Conservation (phyloP, 2,329 filamentous ascomycete species). For the Chrysoporthe austroafricana region DNA sequence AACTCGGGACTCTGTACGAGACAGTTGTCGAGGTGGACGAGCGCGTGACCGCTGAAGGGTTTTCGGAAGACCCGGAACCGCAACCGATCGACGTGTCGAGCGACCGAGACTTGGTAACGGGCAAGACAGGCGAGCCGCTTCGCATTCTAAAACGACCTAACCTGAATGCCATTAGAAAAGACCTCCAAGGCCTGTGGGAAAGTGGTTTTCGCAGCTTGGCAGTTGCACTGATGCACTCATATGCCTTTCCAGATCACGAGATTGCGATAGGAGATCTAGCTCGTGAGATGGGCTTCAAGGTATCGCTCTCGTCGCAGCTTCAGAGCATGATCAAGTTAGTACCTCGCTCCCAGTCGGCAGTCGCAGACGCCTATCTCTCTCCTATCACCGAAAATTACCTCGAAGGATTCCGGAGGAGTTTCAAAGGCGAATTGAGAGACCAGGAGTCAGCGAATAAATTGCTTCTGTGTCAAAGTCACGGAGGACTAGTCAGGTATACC, state of each 20-base stretch:
- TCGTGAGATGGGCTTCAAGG: constrained; percentile 78
- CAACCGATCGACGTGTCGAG: constrained; percentile 51
- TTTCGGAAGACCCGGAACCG: constrained; percentile 81
- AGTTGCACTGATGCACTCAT: constrained; percentile 89
- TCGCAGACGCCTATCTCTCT: constrained; percentile 79
- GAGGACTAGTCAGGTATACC: constrained; percentile 72
- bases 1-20: constrained; percentile 86
- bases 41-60: constrained; percentile 88
- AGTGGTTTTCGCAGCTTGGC: constrained; percentile 79
- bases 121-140: constrained; percentile 75
- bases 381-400: constrained; percentile 78
- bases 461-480: constrained; percentile 67
- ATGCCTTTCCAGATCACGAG: constrained; percentile 89
- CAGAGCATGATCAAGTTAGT: constrained; percentile 92
- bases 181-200: constrained; percentile 70
- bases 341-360: constrained; percentile 74
- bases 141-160: constrained; percentile 68
- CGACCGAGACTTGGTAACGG: constrained; percentile 65
- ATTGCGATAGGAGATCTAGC: constrained; percentile 76
- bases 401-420: constrained; percentile 76
- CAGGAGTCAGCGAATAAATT: constrained; percentile 54
- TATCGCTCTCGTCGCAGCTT: constrained; percentile 78
- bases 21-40: constrained; percentile 88
- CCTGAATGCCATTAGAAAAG: constrained; percentile 57
- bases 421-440: constrained; percentile 88